Evolutionary conservation across 768 basidiomycete genomes (phyloP).

Genomic region (Bullera alba): DNA sequence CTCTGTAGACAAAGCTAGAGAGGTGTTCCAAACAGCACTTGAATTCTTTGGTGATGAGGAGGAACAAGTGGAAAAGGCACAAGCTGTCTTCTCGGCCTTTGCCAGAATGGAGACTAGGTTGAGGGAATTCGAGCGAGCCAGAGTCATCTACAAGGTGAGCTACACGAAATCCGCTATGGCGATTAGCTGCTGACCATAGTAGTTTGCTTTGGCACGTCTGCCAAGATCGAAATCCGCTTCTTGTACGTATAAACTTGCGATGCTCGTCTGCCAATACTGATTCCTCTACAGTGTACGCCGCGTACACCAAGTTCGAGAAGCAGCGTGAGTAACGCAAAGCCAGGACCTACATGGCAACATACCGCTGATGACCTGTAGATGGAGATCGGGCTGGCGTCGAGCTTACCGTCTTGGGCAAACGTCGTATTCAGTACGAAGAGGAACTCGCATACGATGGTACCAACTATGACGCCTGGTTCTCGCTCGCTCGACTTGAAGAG

Average conservation of each 20-base stretch:
- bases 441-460: slow-evolving; percentile 82
- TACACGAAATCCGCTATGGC: neutral
- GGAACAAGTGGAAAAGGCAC: slow-evolving; percentile 79
- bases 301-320: slow-evolving; percentile 97
- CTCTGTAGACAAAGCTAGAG: slow-evolving; percentile 59
- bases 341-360: neutral
- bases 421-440: slow-evolving; percentile 98
- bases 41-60: slow-evolving; percentile 79
- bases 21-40: slow-evolving; percentile 84
- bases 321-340: slow-evolving; percentile 52
- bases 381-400: slow-evolving; percentile 82
- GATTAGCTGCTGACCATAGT: too few species aligned
- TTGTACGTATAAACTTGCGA: slow-evolving; percentile 15
- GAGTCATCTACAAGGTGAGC: slow-evolving; percentile 90
- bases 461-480: slow-evolving; percentile 98
- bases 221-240: slow-evolving; percentile 80
- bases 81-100: slow-evolving; percentile 85
- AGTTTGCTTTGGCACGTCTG: slow-evolving; percentile 93
- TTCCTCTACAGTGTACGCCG: slow-evolving; percentile 59
- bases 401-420: slow-evolving; percentile 88
- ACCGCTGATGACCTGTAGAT: slow-evolving; percentile 42
- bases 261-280: neutral
- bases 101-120: slow-evolving; percentile 94
- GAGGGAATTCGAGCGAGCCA: slow-evolving; percentile 93
- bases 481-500: slow-evolving; percentile 88